phyloP scores from a whole-genome alignment of 1,139 yeast genomes.

The Diutina sp. region DNA sequence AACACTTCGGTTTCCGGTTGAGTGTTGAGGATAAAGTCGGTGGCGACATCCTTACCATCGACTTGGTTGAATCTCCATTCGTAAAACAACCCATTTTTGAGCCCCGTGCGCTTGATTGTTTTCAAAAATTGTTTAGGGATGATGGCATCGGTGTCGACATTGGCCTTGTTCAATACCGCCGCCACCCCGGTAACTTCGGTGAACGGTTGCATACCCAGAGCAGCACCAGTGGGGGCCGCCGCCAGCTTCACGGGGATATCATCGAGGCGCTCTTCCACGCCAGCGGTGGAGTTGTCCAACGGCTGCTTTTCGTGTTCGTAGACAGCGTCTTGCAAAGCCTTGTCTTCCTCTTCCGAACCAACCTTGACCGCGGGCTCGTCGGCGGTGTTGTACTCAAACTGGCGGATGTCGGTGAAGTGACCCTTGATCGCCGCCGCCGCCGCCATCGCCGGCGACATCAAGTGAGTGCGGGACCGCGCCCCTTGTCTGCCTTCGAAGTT shows the following conservation, averaged over 20 bases:
- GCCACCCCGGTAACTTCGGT: conserved; percentile 69
- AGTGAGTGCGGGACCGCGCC: conserved; percentile 89
- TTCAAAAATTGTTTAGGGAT: conserved; percentile 96
- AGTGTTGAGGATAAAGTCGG: conserved; percentile 81
- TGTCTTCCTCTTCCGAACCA: conserved; percentile 38
- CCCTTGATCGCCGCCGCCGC: conserved; percentile 97
- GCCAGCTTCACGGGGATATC: conserved; percentile 34
- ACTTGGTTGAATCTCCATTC: conserved; percentile 73
- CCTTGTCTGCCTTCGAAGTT: conserved; percentile 99
- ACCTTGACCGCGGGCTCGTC: conserved; percentile 53
- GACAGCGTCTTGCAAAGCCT: conserved; percentile 53
- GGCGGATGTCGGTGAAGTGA: conserved; percentile 81
- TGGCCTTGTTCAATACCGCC: conserved; percentile 89
- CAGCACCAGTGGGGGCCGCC: conserved; percentile 4
- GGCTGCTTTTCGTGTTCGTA: conserved; percentile 60
- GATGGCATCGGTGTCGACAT: conserved; percentile 95
- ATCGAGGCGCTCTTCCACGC: conserved; percentile 34
- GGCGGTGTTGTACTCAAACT: conserved; percentile 46
- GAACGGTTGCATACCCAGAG: conserved; percentile 63
- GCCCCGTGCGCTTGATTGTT: conserved; percentile 94
- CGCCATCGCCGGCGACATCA: conserved; percentile 99
- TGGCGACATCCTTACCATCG: conserved; percentile 65
- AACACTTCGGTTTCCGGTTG: conserved; percentile 73
- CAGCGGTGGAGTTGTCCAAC: conserved; percentile 19
- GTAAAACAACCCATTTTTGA: conserved; percentile 76